Evolutionary conservation across 2,329 filamentous ascomycete species (phyloP).

Genomic region (Septoria petroselini): DNA sequence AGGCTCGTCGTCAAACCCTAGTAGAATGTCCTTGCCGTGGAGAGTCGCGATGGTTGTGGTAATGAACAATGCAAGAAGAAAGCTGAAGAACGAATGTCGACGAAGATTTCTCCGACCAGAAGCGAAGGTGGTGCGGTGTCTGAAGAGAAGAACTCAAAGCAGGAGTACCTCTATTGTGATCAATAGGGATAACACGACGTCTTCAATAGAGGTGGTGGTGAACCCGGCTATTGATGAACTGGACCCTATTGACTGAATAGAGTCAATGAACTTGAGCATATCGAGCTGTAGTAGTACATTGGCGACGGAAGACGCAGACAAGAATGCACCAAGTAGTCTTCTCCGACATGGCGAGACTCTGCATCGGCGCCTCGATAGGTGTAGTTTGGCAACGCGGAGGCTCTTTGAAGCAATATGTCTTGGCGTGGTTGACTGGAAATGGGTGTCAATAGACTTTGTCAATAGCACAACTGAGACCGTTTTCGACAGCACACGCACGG

Average conservation of each 20-base stretch:
- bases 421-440: slow-evolving; percentile 24
- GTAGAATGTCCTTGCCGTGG: slow-evolving; percentile 1
- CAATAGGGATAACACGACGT: slow-evolving; percentile 30
- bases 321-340: not conserved
- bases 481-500: slow-evolving; percentile 13
- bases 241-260: not conserved
- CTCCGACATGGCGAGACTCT: not conserved
- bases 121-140: slow-evolving; percentile 5
- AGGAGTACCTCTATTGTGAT: slow-evolving; percentile 28
- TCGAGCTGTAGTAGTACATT: not conserved
- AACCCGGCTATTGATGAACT: slow-evolving; percentile 18
- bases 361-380: slow-evolving; percentile 7
- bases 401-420: slow-evolving; percentile 24
- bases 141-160: slow-evolving; percentile 28
- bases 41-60: slow-evolving; percentile 15
- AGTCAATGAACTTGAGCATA: not conserved
- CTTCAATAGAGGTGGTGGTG: slow-evolving; percentile 28
- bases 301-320: not conserved
- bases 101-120: slow-evolving; percentile 14
- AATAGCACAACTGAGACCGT: slow-evolving; percentile 24
- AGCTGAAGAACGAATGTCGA: slow-evolving; percentile 16
- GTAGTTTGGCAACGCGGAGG: slow-evolving; percentile 13
- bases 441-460: slow-evolving; percentile 34
- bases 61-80: slow-evolving; percentile 18
- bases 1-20: slow-evolving; percentile 20